Conservation (phyloP, 371 early-diverging fungal species). For the Syncephalastrum racemosum region DNA sequence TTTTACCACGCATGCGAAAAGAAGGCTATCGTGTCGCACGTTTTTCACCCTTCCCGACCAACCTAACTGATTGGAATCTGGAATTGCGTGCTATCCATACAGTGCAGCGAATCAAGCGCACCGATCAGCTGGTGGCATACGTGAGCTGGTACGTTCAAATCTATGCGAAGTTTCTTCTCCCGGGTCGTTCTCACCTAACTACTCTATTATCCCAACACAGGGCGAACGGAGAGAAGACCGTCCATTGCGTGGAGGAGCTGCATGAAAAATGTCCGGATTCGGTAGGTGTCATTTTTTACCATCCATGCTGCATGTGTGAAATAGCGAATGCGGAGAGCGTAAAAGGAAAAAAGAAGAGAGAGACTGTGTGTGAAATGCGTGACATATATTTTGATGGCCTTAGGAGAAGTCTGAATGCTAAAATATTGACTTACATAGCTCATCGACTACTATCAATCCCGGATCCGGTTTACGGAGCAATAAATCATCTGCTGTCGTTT, state of each 20-base stretch:
- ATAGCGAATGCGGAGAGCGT: background rate
- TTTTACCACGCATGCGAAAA: background rate
- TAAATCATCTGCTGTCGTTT: background rate
- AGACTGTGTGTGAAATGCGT: too few relatives aligned
- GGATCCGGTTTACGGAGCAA: conserved; percentile 12
- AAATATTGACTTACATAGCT: conserved; percentile 3
- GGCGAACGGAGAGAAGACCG: conserved; percentile 21
- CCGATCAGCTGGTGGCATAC: conserved; percentile 18
- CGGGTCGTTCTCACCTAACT: too few relatives aligned
- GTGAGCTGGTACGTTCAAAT: conserved; percentile 28
- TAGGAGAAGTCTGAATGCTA: too few relatives aligned
- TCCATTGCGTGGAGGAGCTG: conserved; percentile 28
- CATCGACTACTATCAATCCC: conserved; percentile 10
- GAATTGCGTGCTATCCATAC: conserved; percentile 21
- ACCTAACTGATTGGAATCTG: background rate
- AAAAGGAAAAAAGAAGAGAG: too few relatives aligned
- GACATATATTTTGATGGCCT: too few relatives aligned
- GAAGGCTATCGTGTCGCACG: conserved; percentile 12
- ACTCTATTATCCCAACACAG: background rate
- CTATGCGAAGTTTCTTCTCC: too few relatives aligned
- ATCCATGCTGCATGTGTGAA: background rate
- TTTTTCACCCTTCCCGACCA: background rate
- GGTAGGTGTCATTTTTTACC: conserved; percentile 16
- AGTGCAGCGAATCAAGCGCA: conserved; percentile 5
- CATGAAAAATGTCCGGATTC: conserved; percentile 24